Conservation (phyloP, 371 early-diverging fungal genomes). For the Haplosporangium sp. region DNA sequence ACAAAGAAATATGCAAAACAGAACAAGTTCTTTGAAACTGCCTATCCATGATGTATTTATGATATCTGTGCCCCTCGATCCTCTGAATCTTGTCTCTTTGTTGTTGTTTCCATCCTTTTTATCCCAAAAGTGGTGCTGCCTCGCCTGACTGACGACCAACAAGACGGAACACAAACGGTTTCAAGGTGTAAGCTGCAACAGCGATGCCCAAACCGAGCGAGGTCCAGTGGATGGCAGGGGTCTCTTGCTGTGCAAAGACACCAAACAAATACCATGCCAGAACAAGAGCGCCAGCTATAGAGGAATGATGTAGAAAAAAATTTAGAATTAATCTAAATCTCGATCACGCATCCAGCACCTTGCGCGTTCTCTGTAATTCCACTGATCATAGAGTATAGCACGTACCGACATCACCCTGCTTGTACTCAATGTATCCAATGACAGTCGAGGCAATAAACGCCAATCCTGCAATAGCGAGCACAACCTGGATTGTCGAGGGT, state of each 20-base stretch:
- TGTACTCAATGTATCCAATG: slow-evolving; percentile 74
- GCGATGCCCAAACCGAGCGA: slow-evolving; percentile 65
- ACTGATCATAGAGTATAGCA: slow-evolving; percentile 25
- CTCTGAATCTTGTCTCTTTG: neutral
- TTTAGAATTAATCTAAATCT: neutral
- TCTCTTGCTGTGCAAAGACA: slow-evolving; percentile 48
- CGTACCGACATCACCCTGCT: slow-evolving; percentile 74
- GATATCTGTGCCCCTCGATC: too few species aligned
- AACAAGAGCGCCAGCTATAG: slow-evolving; percentile 55
- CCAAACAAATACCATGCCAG: slow-evolving; percentile 55
- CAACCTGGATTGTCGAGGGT: slow-evolving; percentile 60
- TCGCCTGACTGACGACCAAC: slow-evolving; percentile 58
- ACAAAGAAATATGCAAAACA: too few species aligned
- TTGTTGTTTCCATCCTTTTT: slow-evolving; percentile 9
- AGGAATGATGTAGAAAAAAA: neutral
- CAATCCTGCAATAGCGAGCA: slow-evolving; percentile 64
- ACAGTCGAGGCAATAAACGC: slow-evolving; percentile 70
- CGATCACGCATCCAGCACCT: neutral
- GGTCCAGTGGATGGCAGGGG: slow-evolving; percentile 59
- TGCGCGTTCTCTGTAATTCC: neutral
- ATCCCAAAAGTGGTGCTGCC: slow-evolving; percentile 61
- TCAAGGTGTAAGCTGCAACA: slow-evolving; percentile 65
- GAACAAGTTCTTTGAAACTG: too few species aligned
- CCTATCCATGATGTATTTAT: too few species aligned
- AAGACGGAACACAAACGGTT: slow-evolving; percentile 62